Base-by-base conservation (phyloP, 75 land plant species). In the Selaginella moellendorffii region DNA sequence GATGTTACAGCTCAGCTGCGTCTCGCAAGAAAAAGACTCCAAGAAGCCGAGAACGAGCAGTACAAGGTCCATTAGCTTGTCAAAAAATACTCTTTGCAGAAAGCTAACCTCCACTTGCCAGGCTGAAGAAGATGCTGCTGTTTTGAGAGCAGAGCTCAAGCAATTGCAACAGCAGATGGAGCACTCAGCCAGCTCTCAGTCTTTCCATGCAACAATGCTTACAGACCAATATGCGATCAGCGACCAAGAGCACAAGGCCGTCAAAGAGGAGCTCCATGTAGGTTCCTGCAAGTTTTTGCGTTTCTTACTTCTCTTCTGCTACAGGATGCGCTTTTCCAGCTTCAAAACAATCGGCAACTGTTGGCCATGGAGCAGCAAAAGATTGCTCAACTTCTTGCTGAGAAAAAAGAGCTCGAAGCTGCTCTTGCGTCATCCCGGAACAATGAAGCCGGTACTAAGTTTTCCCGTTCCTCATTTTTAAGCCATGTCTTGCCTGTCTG, bases 31-130 rank as follows among this genome's bases (percentile, higher is more conserved):
- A 69, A 66, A 70, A 70, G 69, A 60, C 68, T 75, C 17, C 77
- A 75, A 75, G 77, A 75, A 31, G 74, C 77, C 19, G 77, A 75
- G 64, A 73, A 75, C 19, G 77, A 75, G 65, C 77, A 75, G 28
- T 75, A 75, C 30, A 75, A 75, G 74, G 77, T 75, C 61, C 14
- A 25, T n/a, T 31, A 1, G 1, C 10, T 58, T 18, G 9, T 58
- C 61, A 8, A 14, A 12, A 12, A 17, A 18, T 58, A 18, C 61
- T 18, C 20, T 10, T 46, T 46, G 51, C 18, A 10, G 10, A 10
- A 46, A 46, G 51, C 51, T 10, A 10, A 46, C 14, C 51, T 46
- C 51, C n/a, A 8, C 17, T 56, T 19, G 5, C 5, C 21, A 74
- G 74, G 76, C 76, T 21, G 77, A 75, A 62, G 77, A 75, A 46